phyloP scores from a whole-genome alignment of 225 moss, liverwort and hornwort genomes.

The Marchantia polymorpha region DNA sequence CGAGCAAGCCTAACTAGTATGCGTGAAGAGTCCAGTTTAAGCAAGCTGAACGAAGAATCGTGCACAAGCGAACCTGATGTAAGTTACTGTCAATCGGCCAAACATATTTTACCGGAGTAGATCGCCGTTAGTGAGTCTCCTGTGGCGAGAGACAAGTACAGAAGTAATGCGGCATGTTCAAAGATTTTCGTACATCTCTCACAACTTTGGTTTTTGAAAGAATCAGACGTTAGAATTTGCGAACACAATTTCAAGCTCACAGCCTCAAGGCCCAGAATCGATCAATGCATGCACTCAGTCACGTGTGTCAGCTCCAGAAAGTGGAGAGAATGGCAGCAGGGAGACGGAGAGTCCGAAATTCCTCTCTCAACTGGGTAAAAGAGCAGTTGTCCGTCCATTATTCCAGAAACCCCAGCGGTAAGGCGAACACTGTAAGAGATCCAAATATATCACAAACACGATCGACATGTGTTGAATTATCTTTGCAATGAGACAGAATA shows the following conservation, averaged over 20 bases:
- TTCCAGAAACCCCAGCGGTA: neutral
- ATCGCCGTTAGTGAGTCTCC: no score
- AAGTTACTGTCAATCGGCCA: neutral
- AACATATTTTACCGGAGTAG: no score
- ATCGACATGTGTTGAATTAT: neutral
- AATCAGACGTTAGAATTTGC: slow-evolving; percentile 14
- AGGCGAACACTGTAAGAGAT: neutral
- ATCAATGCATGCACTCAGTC: neutral
- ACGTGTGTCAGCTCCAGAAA: neutral
- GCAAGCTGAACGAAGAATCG: neutral
- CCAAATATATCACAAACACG: neutral
- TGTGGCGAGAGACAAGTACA: no score
- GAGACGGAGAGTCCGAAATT: neutral
- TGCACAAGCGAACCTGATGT: slow-evolving; percentile 7
- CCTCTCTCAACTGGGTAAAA: neutral
- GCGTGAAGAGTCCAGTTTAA: neutral
- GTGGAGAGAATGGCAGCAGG: neutral
- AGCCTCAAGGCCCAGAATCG: neutral
- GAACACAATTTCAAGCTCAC: slow-evolving; percentile 10
- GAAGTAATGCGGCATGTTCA: no score
- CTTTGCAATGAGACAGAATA: neutral
- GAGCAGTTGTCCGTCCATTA: neutral
- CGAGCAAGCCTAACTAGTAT: neutral
- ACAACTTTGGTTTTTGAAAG: neutral
- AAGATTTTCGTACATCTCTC: neutral